Evolutionary conservation across 108 stramenopile species (phyloP).

Genomic region (Epithemia pelagica): DNA sequence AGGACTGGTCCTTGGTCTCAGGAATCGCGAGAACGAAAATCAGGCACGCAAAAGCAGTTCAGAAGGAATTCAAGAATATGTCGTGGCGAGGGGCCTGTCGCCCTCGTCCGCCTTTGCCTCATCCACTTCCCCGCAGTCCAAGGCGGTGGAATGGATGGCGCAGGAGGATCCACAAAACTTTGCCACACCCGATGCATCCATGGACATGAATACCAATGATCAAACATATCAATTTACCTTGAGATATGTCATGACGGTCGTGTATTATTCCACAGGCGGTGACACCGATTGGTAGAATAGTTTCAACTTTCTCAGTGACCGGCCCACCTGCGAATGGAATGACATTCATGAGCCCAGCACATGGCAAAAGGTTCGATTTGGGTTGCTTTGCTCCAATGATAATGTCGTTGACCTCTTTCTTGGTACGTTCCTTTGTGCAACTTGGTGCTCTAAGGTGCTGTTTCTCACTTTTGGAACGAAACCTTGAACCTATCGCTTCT

Average conservation of each 20-base stretch:
- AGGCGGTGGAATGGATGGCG: slow-evolving; percentile 6
- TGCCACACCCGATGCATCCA: neutral
- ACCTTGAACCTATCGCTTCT: no score
- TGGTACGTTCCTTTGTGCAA: no score
- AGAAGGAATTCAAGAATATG: neutral
- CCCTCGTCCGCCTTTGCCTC: neutral
- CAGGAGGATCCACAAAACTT: slow-evolving; percentile 2
- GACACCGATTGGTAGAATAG: slow-evolving; percentile 4
- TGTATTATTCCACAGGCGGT: slow-evolving; percentile 6
- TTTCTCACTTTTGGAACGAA: no score
- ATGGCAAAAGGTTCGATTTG: no score
- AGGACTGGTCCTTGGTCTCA: neutral
- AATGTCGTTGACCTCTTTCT: no score
- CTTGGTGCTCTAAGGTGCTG: no score
- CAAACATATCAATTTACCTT: neutral
- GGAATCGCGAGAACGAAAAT: neutral
- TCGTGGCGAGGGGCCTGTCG: slow-evolving; percentile 1
- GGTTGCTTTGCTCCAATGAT: no score
- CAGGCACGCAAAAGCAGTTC: neutral
- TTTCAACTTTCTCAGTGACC: slow-evolving; percentile 3
- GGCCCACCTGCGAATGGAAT: slow-evolving; percentile 6
- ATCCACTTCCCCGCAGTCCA: neutral
- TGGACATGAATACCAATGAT: neutral
- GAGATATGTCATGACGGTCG: slow-evolving; percentile 13
- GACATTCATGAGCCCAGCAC: no score